phyloP scores from a whole-genome alignment of 805 yeast genomes.

The Starmerella vaccinii region DNA sequence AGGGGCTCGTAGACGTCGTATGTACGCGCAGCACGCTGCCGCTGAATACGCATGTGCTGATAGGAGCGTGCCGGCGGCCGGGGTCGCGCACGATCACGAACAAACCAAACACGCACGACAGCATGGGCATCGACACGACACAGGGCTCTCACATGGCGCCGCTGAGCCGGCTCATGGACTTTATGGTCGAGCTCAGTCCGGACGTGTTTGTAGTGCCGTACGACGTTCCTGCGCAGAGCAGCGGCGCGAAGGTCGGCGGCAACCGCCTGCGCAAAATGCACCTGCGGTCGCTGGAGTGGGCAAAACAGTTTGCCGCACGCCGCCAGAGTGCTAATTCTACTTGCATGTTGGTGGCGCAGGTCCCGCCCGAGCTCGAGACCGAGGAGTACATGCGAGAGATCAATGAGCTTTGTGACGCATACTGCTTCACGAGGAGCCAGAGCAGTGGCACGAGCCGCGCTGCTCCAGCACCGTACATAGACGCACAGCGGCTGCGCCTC shows the following conservation, averaged over 20 bases:
- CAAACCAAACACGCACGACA: slow-evolving; percentile 29
- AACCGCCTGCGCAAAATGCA: slow-evolving; percentile 33
- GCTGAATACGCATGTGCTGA: slow-evolving; percentile 23
- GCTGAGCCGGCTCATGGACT: slow-evolving; percentile 22
- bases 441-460: neutral
- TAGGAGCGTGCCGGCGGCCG: slow-evolving; percentile 28
- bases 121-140: slow-evolving; percentile 30
- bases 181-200: slow-evolving; percentile 25
- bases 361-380: slow-evolving; percentile 28
- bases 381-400: slow-evolving; percentile 19
- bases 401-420: slow-evolving; percentile 15
- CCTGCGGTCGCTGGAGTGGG: slow-evolving; percentile 31
- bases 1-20: slow-evolving; percentile 22
- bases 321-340: neutral
- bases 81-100: slow-evolving; percentile 27
- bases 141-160: slow-evolving; percentile 32
- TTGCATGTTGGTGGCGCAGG: slow-evolving; percentile 26
- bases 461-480: neutral
- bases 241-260: slow-evolving; percentile 28
- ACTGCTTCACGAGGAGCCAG: slow-evolving; percentile 5
- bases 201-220: slow-evolving; percentile 32
- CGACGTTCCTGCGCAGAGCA: slow-evolving; percentile 29
- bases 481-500: slow-evolving; percentile 10
- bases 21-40: slow-evolving; percentile 25
- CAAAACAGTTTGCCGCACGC: slow-evolving; percentile 20